A percentile compares a stretch with the other conserved stretches of the same genome.
phyloP scores from a whole-genome alignment of 1,139 yeast genomes.

The Geotrichum macrosporum region DNA sequence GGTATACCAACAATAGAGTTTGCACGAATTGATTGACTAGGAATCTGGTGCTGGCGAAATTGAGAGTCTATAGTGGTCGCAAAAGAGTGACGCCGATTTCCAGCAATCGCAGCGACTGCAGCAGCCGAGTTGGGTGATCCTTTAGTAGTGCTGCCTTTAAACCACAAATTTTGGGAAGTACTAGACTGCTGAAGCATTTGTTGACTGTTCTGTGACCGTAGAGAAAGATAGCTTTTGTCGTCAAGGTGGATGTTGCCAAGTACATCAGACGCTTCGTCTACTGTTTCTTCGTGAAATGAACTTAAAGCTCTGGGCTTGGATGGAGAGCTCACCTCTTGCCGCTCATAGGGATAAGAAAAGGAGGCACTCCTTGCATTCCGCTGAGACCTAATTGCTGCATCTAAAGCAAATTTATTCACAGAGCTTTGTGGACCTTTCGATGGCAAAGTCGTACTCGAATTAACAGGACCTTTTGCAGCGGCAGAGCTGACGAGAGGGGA shows the following conservation, averaged over 20 bases:
- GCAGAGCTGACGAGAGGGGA: background rate
- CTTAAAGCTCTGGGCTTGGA: constrained; percentile 1
- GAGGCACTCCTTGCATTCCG: constrained; percentile 17
- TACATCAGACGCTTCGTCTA: constrained; percentile 9
- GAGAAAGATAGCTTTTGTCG: constrained; percentile 2
- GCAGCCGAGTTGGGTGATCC: constrained; percentile 7
- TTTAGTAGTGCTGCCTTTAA: constrained; percentile 4
- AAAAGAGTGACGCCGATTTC: constrained; percentile 17
- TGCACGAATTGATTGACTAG: background rate
- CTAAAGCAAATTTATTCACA: constrained; percentile 5
- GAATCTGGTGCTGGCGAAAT: background rate
- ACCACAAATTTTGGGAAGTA: constrained; percentile 17
- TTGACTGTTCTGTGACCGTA: constrained; percentile 8
- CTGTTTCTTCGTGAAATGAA: constrained; percentile 9
- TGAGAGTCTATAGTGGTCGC: constrained; percentile 14
- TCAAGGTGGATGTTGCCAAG: constrained; percentile 8
- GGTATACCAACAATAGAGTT: constrained; percentile 2
- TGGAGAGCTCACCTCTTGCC: constrained; percentile 8
- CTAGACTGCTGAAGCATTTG: constrained; percentile 8
- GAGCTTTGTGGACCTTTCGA: background rate
- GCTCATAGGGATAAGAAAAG: constrained; percentile 12
- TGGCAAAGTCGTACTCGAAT: background rate
- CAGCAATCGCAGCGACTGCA: constrained; percentile 14
- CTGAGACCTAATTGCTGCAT: constrained; percentile 13
- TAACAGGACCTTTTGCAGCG: too few relatives aligned